Evolutionary conservation across 1,284 basidiomycete species (phyloP).

Genomic region (Paramarasmius palmivorus): DNA sequence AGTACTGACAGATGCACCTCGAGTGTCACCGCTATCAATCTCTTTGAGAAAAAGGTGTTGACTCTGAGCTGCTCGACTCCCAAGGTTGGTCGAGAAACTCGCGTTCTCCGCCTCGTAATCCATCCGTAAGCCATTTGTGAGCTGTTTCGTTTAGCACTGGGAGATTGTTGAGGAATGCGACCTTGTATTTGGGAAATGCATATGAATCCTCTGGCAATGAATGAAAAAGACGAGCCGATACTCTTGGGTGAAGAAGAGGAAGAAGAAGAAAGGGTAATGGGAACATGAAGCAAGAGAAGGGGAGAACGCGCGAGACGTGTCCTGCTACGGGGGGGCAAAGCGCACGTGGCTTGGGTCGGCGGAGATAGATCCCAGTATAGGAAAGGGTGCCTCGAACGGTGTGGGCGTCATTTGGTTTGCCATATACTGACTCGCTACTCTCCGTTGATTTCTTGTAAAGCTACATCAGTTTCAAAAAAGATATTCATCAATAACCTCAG

Average conservation of each 20-base stretch:
- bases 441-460: no score
- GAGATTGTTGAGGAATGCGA: conserved; percentile 78
- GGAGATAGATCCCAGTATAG: no score
- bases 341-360: no score
- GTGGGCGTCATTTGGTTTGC: no score
- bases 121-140: conserved; percentile 65
- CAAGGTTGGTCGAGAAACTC: conserved; percentile 76
- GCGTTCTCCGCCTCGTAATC: conserved; percentile 68
- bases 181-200: conserved; percentile 83
- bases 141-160: conserved; percentile 79
- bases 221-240: conserved; percentile 52
- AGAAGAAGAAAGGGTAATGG: neutral
- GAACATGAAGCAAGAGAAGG: conserved; percentile 9
- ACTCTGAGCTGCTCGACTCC: conserved; percentile 40
- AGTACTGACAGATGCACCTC: conserved; percentile 23
- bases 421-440: no score
- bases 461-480: no score
- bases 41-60: conserved; percentile 44
- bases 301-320: neutral
- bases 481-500: no score
- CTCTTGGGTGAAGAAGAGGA: conserved; percentile 19
- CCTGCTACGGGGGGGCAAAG: no score
- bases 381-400: no score
- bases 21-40: conserved; percentile 55
- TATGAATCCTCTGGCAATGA: conserved; percentile 78